These are phyloP conservation scores for Infundibulicybe gibba DNA, from an alignment of 768 basidiomycete genomes.

Conservation along the genomic window DNA sequence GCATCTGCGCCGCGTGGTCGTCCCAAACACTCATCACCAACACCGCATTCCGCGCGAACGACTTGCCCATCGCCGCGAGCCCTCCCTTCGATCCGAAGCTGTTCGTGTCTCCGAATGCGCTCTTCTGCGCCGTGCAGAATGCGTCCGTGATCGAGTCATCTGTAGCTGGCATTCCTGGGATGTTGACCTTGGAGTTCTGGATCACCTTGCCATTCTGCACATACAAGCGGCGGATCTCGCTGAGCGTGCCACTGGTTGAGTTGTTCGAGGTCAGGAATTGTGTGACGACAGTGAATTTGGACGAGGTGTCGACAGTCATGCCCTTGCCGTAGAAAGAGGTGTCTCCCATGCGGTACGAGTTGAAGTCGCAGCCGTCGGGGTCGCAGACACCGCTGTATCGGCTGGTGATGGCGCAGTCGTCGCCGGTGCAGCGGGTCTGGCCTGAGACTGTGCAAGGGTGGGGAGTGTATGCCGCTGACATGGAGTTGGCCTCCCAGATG, in stretches of 20 bases:
- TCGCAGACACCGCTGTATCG: constrained; percentile 34
- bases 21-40: constrained; percentile 51
- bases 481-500: constrained; percentile 41
- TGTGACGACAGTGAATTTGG: constrained; percentile 38
- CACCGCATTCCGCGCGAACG: constrained; percentile 41
- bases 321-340: constrained; percentile 29
- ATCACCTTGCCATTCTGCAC: constrained; percentile 36
- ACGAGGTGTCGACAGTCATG: constrained; percentile 31
- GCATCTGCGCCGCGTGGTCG: constrained; percentile 51
- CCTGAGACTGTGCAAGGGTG: constrained; percentile 30
- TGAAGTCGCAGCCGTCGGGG: constrained; percentile 41
- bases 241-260: constrained; percentile 30
- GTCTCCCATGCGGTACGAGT: constrained; percentile 40
- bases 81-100: constrained; percentile 41
- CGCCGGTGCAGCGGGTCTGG: constrained; percentile 27
- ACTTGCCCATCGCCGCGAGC: constrained; percentile 27
- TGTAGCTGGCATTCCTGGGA: constrained; percentile 22
- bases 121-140: constrained; percentile 42
- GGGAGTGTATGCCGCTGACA: constrained; percentile 36
- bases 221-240: constrained; percentile 38
- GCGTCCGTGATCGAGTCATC: constrained; percentile 33
- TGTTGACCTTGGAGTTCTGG: constrained; percentile 29
- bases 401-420: constrained; percentile 21
- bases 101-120: constrained; percentile 42
- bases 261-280: constrained; percentile 37